Conservation (phyloP, 2,329 filamentous ascomycete genomes). For the Coniella lustricola region DNA sequence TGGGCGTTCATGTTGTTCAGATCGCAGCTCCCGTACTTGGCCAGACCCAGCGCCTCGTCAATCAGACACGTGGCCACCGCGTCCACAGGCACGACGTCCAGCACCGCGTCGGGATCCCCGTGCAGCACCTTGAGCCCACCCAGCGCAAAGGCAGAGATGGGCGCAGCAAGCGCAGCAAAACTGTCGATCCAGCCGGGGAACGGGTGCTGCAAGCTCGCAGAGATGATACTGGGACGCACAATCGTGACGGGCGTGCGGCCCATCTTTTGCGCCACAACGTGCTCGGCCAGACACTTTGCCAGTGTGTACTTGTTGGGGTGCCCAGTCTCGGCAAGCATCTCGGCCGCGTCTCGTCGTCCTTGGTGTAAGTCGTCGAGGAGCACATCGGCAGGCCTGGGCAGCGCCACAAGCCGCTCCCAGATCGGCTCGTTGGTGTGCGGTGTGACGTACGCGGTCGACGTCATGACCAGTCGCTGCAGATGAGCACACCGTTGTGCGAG, state of each 20-base stretch:
- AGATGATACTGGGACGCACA: constrained; percentile 17
- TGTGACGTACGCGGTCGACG: constrained; percentile 14
- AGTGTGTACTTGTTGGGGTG: constrained; percentile 17
- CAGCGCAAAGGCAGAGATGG: constrained; percentile 12
- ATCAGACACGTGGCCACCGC: constrained; percentile 14
- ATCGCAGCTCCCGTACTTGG: neutral
- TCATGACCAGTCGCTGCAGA: constrained; percentile 11
- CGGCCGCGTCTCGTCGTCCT: constrained; percentile 1
- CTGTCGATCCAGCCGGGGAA: constrained; percentile 17
- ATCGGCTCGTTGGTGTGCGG: constrained; percentile 11
- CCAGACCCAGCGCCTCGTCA: constrained; percentile 4
- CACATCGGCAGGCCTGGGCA: constrained; percentile 7
- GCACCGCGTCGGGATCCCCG: constrained; percentile 5
- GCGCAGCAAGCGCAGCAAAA: constrained; percentile 13
- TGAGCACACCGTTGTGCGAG: constrained; percentile 4
- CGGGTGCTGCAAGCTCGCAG: constrained; percentile 9
- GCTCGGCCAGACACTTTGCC: constrained; percentile 16
- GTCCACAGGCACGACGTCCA: constrained; percentile 16
- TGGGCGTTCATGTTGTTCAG: constrained; percentile 2
- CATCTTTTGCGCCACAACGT: constrained; percentile 11
- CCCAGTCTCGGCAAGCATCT: constrained; percentile 10
- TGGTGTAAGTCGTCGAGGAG: constrained; percentile 8
- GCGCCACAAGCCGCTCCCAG: constrained; percentile 8
- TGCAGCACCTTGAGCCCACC: constrained; percentile 14
- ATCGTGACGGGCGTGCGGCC: constrained; percentile 11